phyloP scores from a whole-genome alignment of 2,329 filamentous ascomycete species.

The Rutstroemia sp. region DNA sequence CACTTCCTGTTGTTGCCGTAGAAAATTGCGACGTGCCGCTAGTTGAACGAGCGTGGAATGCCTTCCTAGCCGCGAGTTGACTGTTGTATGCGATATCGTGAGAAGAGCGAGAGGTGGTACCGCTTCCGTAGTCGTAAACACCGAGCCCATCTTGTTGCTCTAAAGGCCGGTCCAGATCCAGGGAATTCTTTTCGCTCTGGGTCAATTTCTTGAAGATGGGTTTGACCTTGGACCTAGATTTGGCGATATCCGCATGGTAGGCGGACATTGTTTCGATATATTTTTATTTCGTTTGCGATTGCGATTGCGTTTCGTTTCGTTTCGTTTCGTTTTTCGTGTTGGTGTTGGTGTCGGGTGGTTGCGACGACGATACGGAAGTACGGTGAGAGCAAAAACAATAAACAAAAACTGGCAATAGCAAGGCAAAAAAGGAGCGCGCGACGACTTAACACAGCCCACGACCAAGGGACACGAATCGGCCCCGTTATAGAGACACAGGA shows the following conservation, averaged over 20 bases:
- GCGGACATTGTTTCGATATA: conserved; percentile 18
- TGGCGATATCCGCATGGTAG: conserved; percentile 20
- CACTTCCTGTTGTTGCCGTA: conserved; percentile 47
- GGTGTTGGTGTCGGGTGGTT: neutral
- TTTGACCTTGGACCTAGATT: conserved; percentile 34
- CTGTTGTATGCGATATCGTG: conserved; percentile 23
- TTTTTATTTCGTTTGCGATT: neutral
- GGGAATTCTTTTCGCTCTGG: conserved; percentile 51
- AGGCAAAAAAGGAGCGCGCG: neutral
- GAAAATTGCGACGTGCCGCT: conserved; percentile 49
- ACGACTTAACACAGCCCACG: neutral
- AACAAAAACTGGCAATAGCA: neutral
- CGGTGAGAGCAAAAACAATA: conserved; percentile 3
- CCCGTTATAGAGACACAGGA: conserved; percentile 5
- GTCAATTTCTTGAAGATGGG: conserved; percentile 52
- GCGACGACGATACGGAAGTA: neutral
- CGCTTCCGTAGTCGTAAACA: conserved; percentile 28
- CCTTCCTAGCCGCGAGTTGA: conserved; percentile 18
- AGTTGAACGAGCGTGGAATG: conserved; percentile 47
- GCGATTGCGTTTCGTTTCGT: neutral
- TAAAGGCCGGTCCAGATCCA: conserved; percentile 53
- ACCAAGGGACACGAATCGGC: neutral
- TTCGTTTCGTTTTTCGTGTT: neutral
- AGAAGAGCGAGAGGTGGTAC: conserved; percentile 17
- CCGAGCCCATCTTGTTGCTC: conserved; percentile 44